Evolutionary conservation across 192 early-diverging fungal genomes (phyloP), one percentile per base, ranked within the genome.

Genomic region (Coemansia sp.): DNA sequence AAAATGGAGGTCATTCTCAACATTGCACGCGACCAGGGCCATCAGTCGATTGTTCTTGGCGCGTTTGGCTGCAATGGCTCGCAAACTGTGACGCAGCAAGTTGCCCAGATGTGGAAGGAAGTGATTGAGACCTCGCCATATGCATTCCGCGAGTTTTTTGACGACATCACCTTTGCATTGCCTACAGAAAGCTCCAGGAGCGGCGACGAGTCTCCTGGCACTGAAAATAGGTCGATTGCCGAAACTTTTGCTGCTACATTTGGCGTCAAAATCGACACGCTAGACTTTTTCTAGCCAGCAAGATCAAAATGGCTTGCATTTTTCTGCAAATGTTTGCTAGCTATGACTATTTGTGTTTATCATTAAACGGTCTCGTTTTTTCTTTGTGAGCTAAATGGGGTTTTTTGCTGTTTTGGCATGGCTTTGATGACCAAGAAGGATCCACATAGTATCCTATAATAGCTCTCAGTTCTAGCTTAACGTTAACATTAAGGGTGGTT

Each of bases 81-180:
- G 42, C 30, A 56, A 15, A 70, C 75, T 3, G 67, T 72, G n/a
- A 58, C 57, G 34, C 66, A 70, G 59, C 66, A 81, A 37, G 67
- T 83, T 60, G 76, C 81, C 2, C 59, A 81, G 67, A 75, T 81
- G 78, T 81, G 72, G 72, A 75, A 71, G 63, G 78, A 81, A 59
- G 78, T 81, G 23, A 72, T 81, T 33, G 72, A 81, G 63, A 72
- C 68, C 30, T 75, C 72, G 63, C 72, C 72, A 35, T 81, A 75
- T 42, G 78, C 72, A 8, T 81, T 75, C 70, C 72, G 72, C 59
- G 78, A 81, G 67, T 81, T 72, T 70, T 81, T 81, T 66, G 78
- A 81, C 57, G 72, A 81, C 57, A 81, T 81, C 28, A 37, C 78
- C 20, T 81, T 81, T 69, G 78, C 78, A 3, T 53, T 81, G 33